phyloP scores from a whole-genome alignment of 371 early-diverging fungal genomes.

The Mucor circinelloides region DNA sequence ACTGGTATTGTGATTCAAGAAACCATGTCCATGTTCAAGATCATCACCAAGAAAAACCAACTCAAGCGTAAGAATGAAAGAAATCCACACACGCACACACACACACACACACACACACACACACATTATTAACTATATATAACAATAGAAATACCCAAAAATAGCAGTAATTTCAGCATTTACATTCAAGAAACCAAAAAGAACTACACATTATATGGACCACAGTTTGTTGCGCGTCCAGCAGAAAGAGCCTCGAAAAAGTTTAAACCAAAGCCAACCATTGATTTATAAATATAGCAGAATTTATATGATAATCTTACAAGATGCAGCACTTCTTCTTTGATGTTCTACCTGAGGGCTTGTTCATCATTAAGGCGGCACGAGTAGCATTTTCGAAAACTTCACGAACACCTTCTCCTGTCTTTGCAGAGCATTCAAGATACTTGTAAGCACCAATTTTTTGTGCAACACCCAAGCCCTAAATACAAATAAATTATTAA shows the following conservation, averaged over 20 bases:
- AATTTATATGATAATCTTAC: conserved; percentile 10
- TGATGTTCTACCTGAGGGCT: conserved; percentile 11
- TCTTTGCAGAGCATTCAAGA: conserved; percentile 77
- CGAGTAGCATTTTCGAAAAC: conserved; percentile 74
- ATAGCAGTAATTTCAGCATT: conserved; percentile 72
- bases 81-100: not conserved
- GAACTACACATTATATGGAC: conserved; percentile 76
- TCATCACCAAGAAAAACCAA: conserved; percentile 72
- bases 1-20: conserved; percentile 89
- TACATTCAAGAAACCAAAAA: conserved; percentile 33
- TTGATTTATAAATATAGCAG: conserved; percentile 60
- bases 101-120: no score
- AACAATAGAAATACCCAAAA: conserved; percentile 76
- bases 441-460: conserved; percentile 77
- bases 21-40: conserved; percentile 81
- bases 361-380: conserved; percentile 57
- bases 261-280: conserved; percentile 81
- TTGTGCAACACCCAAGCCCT: conserved; percentile 66
- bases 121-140: not conserved
- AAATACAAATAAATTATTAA: not conserved
- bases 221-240: conserved; percentile 75
- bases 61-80: conserved; percentile 59
- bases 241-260: conserved; percentile 85
- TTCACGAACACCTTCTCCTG: conserved; percentile 74
- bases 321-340: conserved; percentile 23